Evolutionary conservation across 2,329 filamentous ascomycete species (phyloP).

Genomic region (Claviceps monticola): DNA sequence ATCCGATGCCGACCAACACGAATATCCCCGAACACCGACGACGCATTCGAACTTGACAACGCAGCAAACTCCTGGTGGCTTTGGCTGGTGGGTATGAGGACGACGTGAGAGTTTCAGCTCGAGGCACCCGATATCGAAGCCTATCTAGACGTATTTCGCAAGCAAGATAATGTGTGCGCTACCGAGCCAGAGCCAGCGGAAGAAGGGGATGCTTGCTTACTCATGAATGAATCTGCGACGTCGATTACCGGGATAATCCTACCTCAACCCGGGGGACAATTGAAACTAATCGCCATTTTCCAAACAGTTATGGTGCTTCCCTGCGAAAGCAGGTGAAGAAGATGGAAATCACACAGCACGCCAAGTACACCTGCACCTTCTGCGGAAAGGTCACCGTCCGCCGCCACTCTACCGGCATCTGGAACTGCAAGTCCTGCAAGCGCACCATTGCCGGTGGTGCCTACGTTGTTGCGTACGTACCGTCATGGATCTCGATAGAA

Average conservation of each 20-base stretch:
- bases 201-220: neutral
- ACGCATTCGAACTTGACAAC: slow-evolving; percentile 1
- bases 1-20: neutral
- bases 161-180: neutral
- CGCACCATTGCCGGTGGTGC: slow-evolving; percentile 68
- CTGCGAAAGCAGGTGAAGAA: slow-evolving; percentile 96
- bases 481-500: neutral
- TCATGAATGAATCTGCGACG: neutral
- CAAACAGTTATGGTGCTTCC: slow-evolving; percentile 83
- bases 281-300: neutral
- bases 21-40: neutral
- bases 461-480: slow-evolving; percentile 88
- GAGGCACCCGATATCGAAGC: neutral
- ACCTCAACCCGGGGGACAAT: too few species aligned
- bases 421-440: slow-evolving; percentile 90
- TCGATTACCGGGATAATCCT: neutral
- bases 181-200: neutral
- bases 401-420: slow-evolving; percentile 85
- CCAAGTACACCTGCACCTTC: slow-evolving; percentile 95
- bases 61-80: neutral
- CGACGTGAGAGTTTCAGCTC: neutral
- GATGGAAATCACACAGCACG: slow-evolving; percentile 99
- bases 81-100: neutral
- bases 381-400: slow-evolving; percentile 94
- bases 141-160: neutral